Base-by-base conservation (phyloP, 768 basidiomycete genomes). In the Boletus tomentosulus region DNA sequence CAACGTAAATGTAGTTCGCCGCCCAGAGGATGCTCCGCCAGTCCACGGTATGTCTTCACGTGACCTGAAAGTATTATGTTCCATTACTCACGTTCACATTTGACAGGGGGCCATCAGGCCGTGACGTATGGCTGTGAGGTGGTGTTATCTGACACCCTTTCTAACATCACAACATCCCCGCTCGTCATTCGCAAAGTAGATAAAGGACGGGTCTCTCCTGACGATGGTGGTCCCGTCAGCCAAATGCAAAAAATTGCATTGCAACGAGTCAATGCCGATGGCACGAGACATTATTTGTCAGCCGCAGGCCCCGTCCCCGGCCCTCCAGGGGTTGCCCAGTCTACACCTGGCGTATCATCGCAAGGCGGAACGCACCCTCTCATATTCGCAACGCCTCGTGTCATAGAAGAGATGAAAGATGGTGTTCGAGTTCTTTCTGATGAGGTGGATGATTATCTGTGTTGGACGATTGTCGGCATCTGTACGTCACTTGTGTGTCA, bases 161-260 rank as follows among this genome's bases (percentile, higher is more conserved):
- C 89, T 11, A 92, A 92, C 31, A 89, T 91, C 53, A 83, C 87
- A 1, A 93, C 91, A 1, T 85, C 91, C 7, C 89, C 92, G 0
- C 78, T 96, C 39, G 76, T 92, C 58, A 88, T 98, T 49, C 89
- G 92, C 57, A 95, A 95, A 70, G 91, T 98, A 28, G 92, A 95
- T 70, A 94, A 94, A 64, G 89, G 89, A 28, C 78, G 85, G 55
- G 87, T 95, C 35, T 83, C 84, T n/a, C 74, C 79, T n/a, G 90
- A 93, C 60, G 88, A 93, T 64, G 89, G 89, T 19, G 90, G 92
- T 6, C 94, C 92, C 39, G 89, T 98, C 57, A 93, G 91, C 64
- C 93, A 96, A 70, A 92, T 98, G 85, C 94, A 98, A 74, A 92
- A 95, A 75, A 89, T 98, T 57, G 94, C 93, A 2, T 75, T 98